phyloP scores from a whole-genome alignment of 2,329 filamentous ascomycete species.

The Arthrinium phaeospermum region DNA sequence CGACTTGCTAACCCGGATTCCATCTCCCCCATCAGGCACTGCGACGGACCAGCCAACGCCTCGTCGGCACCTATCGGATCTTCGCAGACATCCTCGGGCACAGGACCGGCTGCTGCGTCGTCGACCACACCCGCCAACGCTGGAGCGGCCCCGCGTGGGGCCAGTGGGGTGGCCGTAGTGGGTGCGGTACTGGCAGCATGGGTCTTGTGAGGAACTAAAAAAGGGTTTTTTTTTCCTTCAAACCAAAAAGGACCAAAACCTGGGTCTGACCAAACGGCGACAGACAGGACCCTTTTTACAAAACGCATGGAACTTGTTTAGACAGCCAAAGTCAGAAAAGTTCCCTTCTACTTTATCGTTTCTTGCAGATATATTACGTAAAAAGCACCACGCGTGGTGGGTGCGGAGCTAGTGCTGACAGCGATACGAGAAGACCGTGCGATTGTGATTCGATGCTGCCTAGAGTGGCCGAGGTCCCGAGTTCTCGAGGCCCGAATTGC shows the following conservation, averaged over 20 bases:
- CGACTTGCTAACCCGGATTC: not conserved
- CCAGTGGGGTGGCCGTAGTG: not conserved
- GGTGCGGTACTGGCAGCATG: not conserved
- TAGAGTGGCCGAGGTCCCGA: not conserved
- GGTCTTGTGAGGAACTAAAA: not conserved
- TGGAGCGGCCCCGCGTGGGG: not conserved
- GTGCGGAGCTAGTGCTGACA: not conserved
- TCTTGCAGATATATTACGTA: not conserved
- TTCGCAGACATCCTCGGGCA: not conserved
- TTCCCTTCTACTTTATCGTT: too few species aligned
- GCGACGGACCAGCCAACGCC: slow-evolving; percentile 4
- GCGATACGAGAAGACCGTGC: not conserved
- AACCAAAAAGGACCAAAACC: too few species aligned
- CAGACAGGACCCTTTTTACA: too few species aligned
- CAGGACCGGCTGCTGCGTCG: not conserved
- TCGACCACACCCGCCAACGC: not conserved
- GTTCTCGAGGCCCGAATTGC: not conserved
- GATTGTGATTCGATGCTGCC: not conserved
- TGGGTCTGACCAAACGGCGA: too few species aligned
- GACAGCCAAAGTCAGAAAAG: too few species aligned
- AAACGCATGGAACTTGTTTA: too few species aligned
- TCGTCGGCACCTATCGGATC: not conserved
- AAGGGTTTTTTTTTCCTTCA: too few species aligned
- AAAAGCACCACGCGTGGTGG: not conserved
- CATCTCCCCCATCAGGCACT: not conserved